Percentiles rank a stretch among this genome's conserved stretches.
Conservation (phyloP, 2,329 filamentous ascomycete species). For the Fusarium sp. region DNA sequence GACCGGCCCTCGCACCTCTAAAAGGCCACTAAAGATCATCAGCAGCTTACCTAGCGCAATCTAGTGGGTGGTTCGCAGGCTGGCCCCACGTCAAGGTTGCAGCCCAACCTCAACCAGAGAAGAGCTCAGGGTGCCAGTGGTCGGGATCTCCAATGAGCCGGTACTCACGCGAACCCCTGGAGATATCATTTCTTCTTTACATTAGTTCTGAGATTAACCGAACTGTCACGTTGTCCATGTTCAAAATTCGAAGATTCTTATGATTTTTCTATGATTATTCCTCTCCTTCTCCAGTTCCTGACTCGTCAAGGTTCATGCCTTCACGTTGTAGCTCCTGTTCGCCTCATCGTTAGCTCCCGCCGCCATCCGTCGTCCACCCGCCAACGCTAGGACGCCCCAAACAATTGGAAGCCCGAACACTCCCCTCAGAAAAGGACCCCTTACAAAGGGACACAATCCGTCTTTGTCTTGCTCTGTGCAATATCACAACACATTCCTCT, state of each 20-base stretch:
- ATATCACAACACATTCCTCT: slow-evolving; percentile 23
- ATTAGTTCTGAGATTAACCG: slow-evolving; percentile 30
- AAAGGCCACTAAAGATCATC: slow-evolving; percentile 27
- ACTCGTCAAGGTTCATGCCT: slow-evolving; percentile 4
- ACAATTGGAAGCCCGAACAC: not conserved
- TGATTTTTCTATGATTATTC: not conserved
- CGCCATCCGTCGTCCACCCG: slow-evolving; percentile 47
- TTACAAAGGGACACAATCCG: slow-evolving; percentile 25
- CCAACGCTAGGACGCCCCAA: slow-evolving; percentile 47
- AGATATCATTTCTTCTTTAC: slow-evolving; percentile 42
- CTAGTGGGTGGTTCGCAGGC: slow-evolving; percentile 26
- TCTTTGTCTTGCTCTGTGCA: slow-evolving; percentile 10
- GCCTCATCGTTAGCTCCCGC: slow-evolving; percentile 41
- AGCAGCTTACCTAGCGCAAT: slow-evolving; percentile 26
- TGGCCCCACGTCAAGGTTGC: slow-evolving; percentile 31
- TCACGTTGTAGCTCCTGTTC: slow-evolving; percentile 1
- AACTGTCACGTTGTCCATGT: slow-evolving; percentile 2
- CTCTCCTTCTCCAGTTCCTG: slow-evolving; percentile 6
- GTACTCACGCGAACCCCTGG: slow-evolving; percentile 40
- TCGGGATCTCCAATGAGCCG: slow-evolving; percentile 36
- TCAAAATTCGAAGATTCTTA: not conserved
- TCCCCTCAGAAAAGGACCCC: slow-evolving; percentile 17
- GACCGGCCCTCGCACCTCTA: slow-evolving; percentile 3
- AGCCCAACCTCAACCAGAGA: not conserved
- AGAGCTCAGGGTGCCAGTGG: slow-evolving; percentile 1